Evolutionary conservation across 768 basidiomycete genomes (phyloP), one percentile per base, ranked within the genome.

Genomic region (Mycena leptocephala): DNA sequence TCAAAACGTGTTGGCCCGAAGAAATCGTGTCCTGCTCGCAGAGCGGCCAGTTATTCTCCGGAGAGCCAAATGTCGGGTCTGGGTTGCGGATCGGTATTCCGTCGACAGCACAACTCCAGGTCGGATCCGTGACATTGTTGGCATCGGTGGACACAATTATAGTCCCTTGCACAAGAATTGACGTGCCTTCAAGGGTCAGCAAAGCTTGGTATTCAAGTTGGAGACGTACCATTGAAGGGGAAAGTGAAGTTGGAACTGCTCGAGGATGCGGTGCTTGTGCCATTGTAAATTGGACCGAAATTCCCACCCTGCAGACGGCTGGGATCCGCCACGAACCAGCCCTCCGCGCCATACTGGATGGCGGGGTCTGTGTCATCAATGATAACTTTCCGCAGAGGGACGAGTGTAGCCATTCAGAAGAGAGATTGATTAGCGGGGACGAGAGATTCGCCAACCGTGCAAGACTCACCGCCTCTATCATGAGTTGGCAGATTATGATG

Each of bases 61-160:
- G 11, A 18, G 16, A 46, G 13, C 22, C 11, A 46, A 18, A 46
- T 46, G 43, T 9, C 43, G 7, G 7, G 43, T 8, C 5, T 5
- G 43, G 43, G 22, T 9, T 46, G 7, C 22, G 13, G 20, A 46
- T 46, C 22, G 74, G 79, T 30, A 74, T 68, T 16, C 70, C 67
- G 75, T 86, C 84, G 55, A 86, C 67, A 72, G 81, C 80, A 70
- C 85, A 85, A 14, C 76, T 71, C n/a, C 24, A 75, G 75, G 71
- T 64, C n/a, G n/a, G n/a, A n/a, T n/a, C n/a, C n/a, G n/a, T n/a
- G n/a, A n/a, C n/a, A n/a, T n/a, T n/a, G n/a, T 76, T 53, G 55
- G 59, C 70, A 74, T 78, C 48, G 14, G 56, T 75, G 68, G 41
- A 20, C 5, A 75, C 22, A 6, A 32, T 16, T 32, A 76, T 81